Evolutionary conservation across 768 basidiomycete species (phyloP), one percentile per base, ranked within the genome.

Genomic region (Exsudoporus frostii): DNA sequence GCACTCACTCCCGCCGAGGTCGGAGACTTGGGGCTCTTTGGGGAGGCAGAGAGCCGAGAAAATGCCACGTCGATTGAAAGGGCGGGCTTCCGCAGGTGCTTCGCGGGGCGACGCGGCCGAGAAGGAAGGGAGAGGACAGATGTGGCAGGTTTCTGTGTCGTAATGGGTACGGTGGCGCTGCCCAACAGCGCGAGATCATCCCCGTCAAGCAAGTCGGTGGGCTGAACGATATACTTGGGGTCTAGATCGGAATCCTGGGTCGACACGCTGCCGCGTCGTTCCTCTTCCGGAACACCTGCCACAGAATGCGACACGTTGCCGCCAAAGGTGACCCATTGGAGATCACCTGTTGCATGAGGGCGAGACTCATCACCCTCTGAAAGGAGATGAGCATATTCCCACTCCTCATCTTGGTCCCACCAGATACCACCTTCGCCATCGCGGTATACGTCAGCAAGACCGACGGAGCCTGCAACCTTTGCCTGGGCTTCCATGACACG

Each of bases 401-500:
- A 75, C 61, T 84, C 80, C 65, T 90, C 88, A 11, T 86, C 85
- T 49, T 78, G 79, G 59, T 90, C 88, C 74, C 79, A 77, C 85
- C 87, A 90, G 14, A 88, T 48, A 0, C 81, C 79, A 22, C 85
- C 86, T 24, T 77, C 73, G 0, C 70, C 82, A 50, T 89, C 86
- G 17, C 82, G 75, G 67, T 80, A 79, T 4, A 85, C 78, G 45
- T 79, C 83, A 1, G 73, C 75, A 13, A 81, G 79, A 38, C 59
- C 57, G 22, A 33, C 17, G 4, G 65, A 64, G 0, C 71, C 73
- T 1, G 70, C 69, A 1, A 74, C 74, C 61, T 74, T 78, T 17
- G 84, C 84, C 45, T 82, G 82, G 5, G 73, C 69, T 43, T 79
- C 74, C 76, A 85, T 80, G 32, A 79, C 65, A 11, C 80, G 79